phyloP scores from a whole-genome alignment of 108 stramenopile genomes.

The Mediolabrus comicus region DNA sequence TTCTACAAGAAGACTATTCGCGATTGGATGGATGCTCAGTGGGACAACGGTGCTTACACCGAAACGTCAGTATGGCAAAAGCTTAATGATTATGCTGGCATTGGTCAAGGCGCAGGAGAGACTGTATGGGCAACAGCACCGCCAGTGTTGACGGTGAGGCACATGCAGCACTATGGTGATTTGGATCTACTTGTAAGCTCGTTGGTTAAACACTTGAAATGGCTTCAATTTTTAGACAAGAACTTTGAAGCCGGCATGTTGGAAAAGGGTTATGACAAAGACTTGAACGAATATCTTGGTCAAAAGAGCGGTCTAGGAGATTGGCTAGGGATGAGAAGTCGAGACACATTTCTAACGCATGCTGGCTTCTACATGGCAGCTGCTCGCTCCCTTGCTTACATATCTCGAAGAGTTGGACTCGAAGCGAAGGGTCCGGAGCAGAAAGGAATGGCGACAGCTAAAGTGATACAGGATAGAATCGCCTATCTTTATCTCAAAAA shows the following conservation, averaged over 20 bases:
- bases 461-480: slow-evolving; percentile 14
- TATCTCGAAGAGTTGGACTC: slow-evolving; percentile 20
- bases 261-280: slow-evolving; percentile 27
- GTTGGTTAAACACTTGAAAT: slow-evolving; percentile 17
- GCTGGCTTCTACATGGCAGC: slow-evolving; percentile 39
- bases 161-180: slow-evolving; percentile 42
- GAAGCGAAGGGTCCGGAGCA: slow-evolving; percentile 11
- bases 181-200: slow-evolving; percentile 12
- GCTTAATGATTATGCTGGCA: slow-evolving; percentile 34
- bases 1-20: slow-evolving; percentile 51
- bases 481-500: slow-evolving; percentile 26
- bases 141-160: slow-evolving; percentile 31
- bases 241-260: slow-evolving; percentile 32
- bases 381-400: slow-evolving; percentile 36
- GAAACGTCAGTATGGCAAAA: slow-evolving; percentile 47
- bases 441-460: slow-evolving; percentile 6
- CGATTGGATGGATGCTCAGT: slow-evolving; percentile 48
- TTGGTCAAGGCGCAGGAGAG: slow-evolving; percentile 42
- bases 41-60: slow-evolving; percentile 45
- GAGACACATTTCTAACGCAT: slow-evolving; percentile 39
- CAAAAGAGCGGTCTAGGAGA: slow-evolving; percentile 47
- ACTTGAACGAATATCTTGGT: slow-evolving; percentile 16
- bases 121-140: slow-evolving; percentile 43
- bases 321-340: slow-evolving; percentile 39
- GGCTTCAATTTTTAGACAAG: slow-evolving; percentile 25